Conservation (phyloP, 1,139 yeast species). For the Magnusiomyces paraingens region DNA sequence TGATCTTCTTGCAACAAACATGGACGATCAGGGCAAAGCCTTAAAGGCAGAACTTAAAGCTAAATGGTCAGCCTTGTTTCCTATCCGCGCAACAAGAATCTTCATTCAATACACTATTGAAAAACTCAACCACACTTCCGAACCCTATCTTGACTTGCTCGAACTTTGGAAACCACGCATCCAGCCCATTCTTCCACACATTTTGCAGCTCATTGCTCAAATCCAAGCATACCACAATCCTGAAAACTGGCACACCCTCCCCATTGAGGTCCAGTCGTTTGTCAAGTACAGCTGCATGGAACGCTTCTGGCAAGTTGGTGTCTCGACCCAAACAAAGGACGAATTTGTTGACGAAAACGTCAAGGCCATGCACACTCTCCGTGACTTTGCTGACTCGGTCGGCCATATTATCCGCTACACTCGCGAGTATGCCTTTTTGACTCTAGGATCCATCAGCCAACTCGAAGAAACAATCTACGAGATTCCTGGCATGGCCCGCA, state of each 20-base stretch:
- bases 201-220: constrained; percentile 77
- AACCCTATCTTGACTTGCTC: constrained; percentile 66
- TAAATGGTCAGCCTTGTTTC: constrained; percentile 92
- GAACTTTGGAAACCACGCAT: constrained; percentile 89
- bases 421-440: constrained; percentile 87
- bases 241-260: constrained; percentile 79
- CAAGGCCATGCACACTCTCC: constrained; percentile 82
- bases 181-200: constrained; percentile 85
- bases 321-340: constrained; percentile 88
- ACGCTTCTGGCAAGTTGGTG: constrained; percentile 98
- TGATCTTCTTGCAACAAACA: constrained; percentile 64
- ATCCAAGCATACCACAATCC: constrained; percentile 94
- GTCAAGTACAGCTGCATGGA: constrained; percentile 84
- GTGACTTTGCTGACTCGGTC: constrained; percentile 98
- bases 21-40: constrained; percentile 85
- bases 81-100: constrained; percentile 90
- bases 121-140: constrained; percentile 69
- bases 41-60: constrained; percentile 74
- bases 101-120: constrained; percentile 94
- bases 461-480: constrained; percentile 85
- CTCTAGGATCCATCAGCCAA: constrained; percentile 85
- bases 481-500: constrained; percentile 69
- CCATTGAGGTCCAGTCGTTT: constrained; percentile 84
- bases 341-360: constrained; percentile 93
- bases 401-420: constrained; percentile 95